Evolutionary conservation across 495 filamentous ascomycete species (phyloP).

Genomic region (Annulohypoxylon bovei): DNA sequence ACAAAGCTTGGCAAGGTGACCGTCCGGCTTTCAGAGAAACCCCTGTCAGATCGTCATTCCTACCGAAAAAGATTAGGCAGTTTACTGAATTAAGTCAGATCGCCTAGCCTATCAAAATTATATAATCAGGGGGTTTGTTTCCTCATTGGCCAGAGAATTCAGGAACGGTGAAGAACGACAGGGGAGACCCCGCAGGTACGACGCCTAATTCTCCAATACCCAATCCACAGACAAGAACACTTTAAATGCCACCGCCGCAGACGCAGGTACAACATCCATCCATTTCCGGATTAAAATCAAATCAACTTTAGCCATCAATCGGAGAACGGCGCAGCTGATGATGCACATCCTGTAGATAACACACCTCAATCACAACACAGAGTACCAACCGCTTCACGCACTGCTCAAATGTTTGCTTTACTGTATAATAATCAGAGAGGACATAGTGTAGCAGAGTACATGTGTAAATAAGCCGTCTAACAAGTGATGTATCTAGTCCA

Average conservation of each 20-base stretch:
- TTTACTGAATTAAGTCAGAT: constrained; percentile 24
- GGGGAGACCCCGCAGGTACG: constrained; percentile 25
- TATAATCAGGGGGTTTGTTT: constrained; percentile 27
- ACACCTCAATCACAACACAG: background rate
- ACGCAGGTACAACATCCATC: constrained; percentile 5
- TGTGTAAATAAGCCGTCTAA: background rate
- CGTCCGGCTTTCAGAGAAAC: constrained; percentile 6
- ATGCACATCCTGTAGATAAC: background rate
- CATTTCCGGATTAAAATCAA: background rate
- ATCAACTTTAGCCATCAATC: background rate
- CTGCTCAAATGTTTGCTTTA: background rate
- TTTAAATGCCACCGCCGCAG: constrained; percentile 1
- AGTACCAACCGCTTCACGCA: background rate
- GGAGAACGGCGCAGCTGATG: constrained; percentile 10
- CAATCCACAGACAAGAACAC: background rate
- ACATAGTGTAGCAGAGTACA: background rate
- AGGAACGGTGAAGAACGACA: constrained; percentile 28
- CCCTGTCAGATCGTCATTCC: constrained; percentile 40
- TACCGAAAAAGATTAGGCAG: constrained; percentile 29
- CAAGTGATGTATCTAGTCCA: background rate
- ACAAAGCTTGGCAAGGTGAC: constrained; percentile 24
- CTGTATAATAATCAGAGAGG: background rate
- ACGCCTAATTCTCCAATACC: constrained; percentile 20
- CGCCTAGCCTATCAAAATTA: constrained; percentile 14
- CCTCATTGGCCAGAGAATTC: constrained; percentile 31